Base-by-base conservation (phyloP, 2,329 filamentous ascomycete species). In the Pseudogymnoascus verrucosus region DNA sequence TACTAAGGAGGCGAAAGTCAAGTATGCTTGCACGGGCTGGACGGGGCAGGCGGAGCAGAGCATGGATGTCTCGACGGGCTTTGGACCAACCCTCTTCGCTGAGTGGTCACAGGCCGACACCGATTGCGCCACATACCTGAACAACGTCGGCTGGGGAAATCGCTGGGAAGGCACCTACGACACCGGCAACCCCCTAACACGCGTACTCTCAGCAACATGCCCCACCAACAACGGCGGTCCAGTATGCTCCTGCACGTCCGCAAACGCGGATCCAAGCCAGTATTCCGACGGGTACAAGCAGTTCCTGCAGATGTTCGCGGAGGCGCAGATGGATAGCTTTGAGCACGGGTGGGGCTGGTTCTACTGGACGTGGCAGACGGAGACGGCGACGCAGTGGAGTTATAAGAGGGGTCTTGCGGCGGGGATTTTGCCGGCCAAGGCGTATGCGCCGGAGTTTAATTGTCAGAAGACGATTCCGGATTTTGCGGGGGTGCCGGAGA, bases 61-160 rank as follows among this genome's bases (percentile, higher is more conserved):
- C 73, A 88, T 91, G 79, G 82, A 91, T 76, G 88, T 82, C 4
- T 76, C 79, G 4, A 90, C 87, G 0, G 93, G 93, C 8, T 99
- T 93, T 78, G 95, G 95, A 0, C 93, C 93, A 0, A 98, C 92
- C 16, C 85, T 98, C 69, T 93, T 96, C 75, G 95, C 93, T 68
- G 95, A 99, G 80, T 99, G 93, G 92, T 93, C 89, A 0, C 93
- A 98, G 78, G 93, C 95, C 40, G 95, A 99, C 76, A 97, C 95
- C 1, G 95, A 99, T 78, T 99, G 95, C 78, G 88, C 92, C 0
- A 76, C 82, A 65, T 86, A 90, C 76, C 84, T 99, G 70, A 98
- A 96, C 76, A 93, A 96, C 76, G 91, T 97, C 39, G 88, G 88
- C 70, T 86, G 87, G 72, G 95, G 95, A 54, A 93, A 88, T 60